These are phyloP conservation scores for Asclepias syriaca DNA, from an alignment of 257 asterid genomes.

Conservation along the genomic window DNA sequence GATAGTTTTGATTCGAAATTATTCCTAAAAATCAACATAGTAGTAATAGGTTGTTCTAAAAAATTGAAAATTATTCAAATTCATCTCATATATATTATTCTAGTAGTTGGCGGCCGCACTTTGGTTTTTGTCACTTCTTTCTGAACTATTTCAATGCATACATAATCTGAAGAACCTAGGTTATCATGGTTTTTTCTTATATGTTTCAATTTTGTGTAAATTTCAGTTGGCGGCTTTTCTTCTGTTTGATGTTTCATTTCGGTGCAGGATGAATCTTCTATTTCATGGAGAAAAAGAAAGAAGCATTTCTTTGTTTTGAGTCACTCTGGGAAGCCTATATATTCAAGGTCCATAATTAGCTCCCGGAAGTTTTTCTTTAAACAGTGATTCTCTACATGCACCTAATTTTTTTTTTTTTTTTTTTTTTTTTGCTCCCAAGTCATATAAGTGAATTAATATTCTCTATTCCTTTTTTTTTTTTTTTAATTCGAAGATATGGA, in stretches of 20 bases:
- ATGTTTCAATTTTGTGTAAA: background rate
- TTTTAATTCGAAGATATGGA: slow-evolving; percentile 59
- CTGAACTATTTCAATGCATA: background rate
- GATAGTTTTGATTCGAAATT: background rate
- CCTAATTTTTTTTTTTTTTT: slow-evolving; percentile 3
- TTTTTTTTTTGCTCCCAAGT: background rate
- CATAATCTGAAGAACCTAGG: background rate
- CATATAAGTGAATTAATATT: background rate
- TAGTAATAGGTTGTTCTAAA: background rate
- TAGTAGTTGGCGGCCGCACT: background rate
- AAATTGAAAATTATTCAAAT: background rate
- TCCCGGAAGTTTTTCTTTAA: background rate
- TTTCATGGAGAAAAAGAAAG: slow-evolving; percentile 97
- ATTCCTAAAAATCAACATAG: background rate
- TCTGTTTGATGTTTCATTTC: slow-evolving; percentile 24
- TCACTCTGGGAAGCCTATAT: slow-evolving; percentile 93
- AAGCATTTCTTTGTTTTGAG: slow-evolving; percentile 93
- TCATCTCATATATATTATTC: background rate
- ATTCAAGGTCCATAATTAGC: slow-evolving; percentile 61
- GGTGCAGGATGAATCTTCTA: slow-evolving; percentile 88
- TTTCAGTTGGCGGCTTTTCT: background rate
- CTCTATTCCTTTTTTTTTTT: background rate
- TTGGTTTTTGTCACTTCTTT: background rate
- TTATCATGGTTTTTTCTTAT: background rate
- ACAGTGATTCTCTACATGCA: slow-evolving; percentile 7